Conservation (phyloP, 768 basidiomycete species). For the Russula dissimulans region DNA sequence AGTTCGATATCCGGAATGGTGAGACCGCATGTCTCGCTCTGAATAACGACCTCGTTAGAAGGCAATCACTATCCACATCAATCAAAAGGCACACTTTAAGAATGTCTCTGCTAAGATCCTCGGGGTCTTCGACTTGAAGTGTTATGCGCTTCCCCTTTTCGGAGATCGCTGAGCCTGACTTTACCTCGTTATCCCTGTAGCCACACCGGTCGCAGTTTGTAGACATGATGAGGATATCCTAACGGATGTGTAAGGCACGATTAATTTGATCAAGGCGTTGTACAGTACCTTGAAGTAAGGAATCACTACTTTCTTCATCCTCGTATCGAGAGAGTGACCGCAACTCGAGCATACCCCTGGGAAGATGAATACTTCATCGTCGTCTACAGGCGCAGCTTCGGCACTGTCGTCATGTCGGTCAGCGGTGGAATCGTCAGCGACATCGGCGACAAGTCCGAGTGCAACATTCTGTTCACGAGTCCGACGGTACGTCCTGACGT, state of each 20-base stretch:
- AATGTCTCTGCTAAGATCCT: conserved; percentile 89
- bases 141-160: conserved; percentile 79
- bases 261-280: background rate
- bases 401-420: conserved; percentile 14
- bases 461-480: conserved; percentile 71
- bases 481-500: conserved; percentile 70
- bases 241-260: background rate
- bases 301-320: conserved; percentile 94
- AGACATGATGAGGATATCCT: conserved; percentile 98
- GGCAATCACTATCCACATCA: background rate
- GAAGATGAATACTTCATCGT: conserved; percentile 88
- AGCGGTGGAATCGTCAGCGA: conserved; percentile 34
- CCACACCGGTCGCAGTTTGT: conserved; percentile 94
- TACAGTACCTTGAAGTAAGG: conserved; percentile 83
- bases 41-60: background rate
- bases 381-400: conserved; percentile 22
- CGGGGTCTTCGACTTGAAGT: conserved; percentile 82
- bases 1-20: conserved; percentile 93
- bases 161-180: conserved; percentile 86
- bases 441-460: conserved; percentile 56
- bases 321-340: conserved; percentile 69
- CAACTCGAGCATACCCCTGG: conserved; percentile 85
- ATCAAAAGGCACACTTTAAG: conserved; percentile 58
- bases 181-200: conserved; percentile 96
- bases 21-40: conserved; percentile 92